A percentile compares a stretch with the other conserved stretches of the same genome.
Conservation (phyloP, 2,329 filamentous ascomycete genomes). For the Phialocephala subalpina region DNA sequence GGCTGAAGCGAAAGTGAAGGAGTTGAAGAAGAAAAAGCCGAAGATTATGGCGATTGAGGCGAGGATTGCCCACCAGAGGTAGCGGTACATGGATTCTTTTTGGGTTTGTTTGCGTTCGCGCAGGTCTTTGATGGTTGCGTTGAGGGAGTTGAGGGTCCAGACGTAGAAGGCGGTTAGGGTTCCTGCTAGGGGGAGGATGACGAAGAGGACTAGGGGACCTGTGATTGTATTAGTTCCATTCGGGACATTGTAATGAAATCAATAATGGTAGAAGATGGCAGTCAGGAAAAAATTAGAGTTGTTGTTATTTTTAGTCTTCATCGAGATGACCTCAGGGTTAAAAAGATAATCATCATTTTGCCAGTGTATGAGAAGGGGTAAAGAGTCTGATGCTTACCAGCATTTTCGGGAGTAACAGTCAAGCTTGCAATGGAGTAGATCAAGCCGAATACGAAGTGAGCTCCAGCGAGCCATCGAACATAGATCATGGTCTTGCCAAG, state of each 20-base stretch:
- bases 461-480: constrained; percentile 88
- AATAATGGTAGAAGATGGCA: too few relatives aligned
- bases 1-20: constrained; percentile 89
- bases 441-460: constrained; percentile 93
- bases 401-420: constrained; percentile 86
- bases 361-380: background rate
- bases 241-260: too few relatives aligned
- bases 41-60: constrained; percentile 95
- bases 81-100: constrained; percentile 96
- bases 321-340: too few relatives aligned
- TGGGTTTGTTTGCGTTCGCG: constrained; percentile 90
- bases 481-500: constrained; percentile 94
- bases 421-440: constrained; percentile 92
- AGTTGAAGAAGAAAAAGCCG: constrained; percentile 98
- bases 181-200: constrained; percentile 89
- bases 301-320: too few relatives aligned
- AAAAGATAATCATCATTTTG: too few relatives aligned
- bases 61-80: constrained; percentile 98
- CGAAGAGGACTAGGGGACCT: constrained; percentile 89
- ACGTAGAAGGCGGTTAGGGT: constrained; percentile 98
- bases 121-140: constrained; percentile 95
- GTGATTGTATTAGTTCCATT: background rate
- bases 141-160: constrained; percentile 97
- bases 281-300: constrained; percentile 16
- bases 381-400: constrained; percentile 56